Conservation (phyloP, 1,139 yeast genomes). For the Kurtzmaniella quercitrusa region DNA sequence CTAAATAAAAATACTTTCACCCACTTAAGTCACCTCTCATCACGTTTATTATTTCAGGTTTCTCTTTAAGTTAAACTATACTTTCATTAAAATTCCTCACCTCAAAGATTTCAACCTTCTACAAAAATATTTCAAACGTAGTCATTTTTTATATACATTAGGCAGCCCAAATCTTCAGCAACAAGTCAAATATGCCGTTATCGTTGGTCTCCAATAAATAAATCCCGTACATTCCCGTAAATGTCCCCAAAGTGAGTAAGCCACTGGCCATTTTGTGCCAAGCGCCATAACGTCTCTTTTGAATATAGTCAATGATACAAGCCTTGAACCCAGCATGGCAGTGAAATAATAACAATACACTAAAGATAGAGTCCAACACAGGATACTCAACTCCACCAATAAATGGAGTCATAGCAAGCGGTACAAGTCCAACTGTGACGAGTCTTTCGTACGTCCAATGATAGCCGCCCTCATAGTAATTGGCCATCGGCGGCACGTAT, state of each 20-base stretch:
- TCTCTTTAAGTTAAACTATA: too few species aligned
- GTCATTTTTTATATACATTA: slow-evolving; percentile 9
- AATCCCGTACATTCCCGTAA: slow-evolving; percentile 62
- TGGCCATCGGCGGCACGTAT: slow-evolving; percentile 56
- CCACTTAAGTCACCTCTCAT: too few species aligned
- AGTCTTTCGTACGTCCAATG: slow-evolving; percentile 87
- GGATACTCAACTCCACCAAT: slow-evolving; percentile 65
- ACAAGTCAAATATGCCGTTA: slow-evolving; percentile 53
- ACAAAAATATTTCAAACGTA: too few species aligned
- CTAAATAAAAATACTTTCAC: too few species aligned
- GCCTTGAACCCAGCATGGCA: slow-evolving; percentile 78
- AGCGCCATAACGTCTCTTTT: slow-evolving; percentile 69
- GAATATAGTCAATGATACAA: slow-evolving; percentile 87
- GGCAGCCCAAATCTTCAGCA: slow-evolving; percentile 40
- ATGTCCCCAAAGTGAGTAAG: slow-evolving; percentile 60
- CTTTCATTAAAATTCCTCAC: too few species aligned
- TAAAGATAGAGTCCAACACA: slow-evolving; percentile 63
- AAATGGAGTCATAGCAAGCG: slow-evolving; percentile 70
- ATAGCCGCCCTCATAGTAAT: slow-evolving; percentile 71
- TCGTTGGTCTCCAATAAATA: slow-evolving; percentile 56
- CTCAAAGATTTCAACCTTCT: neutral
- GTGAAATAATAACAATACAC: slow-evolving; percentile 65
- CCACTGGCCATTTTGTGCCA: slow-evolving; percentile 61
- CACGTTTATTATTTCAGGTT: too few species aligned
- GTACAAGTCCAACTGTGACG: slow-evolving; percentile 66